Evolutionary conservation across 768 basidiomycete species (phyloP).

Genomic region (Gautieria morchelliformis): DNA sequence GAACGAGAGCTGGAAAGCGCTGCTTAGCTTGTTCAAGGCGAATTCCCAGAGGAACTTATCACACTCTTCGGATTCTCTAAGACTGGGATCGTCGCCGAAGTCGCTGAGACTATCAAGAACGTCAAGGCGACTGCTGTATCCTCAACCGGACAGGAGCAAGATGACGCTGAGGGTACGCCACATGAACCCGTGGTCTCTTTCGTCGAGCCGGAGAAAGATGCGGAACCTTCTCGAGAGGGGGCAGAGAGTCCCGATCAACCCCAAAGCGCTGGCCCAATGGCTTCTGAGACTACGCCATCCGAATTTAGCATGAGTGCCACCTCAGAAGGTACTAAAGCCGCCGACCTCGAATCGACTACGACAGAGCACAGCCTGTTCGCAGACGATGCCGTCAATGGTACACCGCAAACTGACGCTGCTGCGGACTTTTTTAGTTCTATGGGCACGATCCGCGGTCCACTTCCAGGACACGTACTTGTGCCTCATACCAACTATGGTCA

Average conservation of each 20-base stretch:
- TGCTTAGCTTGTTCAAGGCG: constrained; percentile 81
- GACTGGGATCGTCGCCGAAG: constrained; percentile 66
- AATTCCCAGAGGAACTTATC: constrained; percentile 83
- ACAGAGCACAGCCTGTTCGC: constrained; percentile 85
- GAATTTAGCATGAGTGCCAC: constrained; percentile 58
- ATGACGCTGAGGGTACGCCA: constrained; percentile 29
- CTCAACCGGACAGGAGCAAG: constrained; percentile 31
- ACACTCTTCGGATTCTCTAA: constrained; percentile 90
- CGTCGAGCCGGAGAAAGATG: constrained; percentile 57
- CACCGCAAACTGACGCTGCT: constrained; percentile 53
- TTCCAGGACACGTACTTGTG: constrained; percentile 41
- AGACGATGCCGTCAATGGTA: constrained; percentile 57
- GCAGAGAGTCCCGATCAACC: constrained; percentile 35
- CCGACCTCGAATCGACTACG: constrained; percentile 61
- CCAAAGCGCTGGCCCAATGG: constrained; percentile 23
- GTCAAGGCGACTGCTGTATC: constrained; percentile 40
- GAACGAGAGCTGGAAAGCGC: constrained; percentile 72
- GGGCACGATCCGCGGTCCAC: constrained; percentile 31
- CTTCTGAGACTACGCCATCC: constrained; percentile 57
- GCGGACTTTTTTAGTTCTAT: constrained; percentile 88
- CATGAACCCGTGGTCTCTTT: constrained; percentile 80
- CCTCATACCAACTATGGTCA: constrained; percentile 73
- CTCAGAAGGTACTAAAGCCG: constrained; percentile 49
- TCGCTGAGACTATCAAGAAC: constrained; percentile 73
- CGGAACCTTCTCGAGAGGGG: constrained; percentile 20